Conservation (phyloP, 352 stramenopile genomes). For the Phytopythium delawarense region DNA sequence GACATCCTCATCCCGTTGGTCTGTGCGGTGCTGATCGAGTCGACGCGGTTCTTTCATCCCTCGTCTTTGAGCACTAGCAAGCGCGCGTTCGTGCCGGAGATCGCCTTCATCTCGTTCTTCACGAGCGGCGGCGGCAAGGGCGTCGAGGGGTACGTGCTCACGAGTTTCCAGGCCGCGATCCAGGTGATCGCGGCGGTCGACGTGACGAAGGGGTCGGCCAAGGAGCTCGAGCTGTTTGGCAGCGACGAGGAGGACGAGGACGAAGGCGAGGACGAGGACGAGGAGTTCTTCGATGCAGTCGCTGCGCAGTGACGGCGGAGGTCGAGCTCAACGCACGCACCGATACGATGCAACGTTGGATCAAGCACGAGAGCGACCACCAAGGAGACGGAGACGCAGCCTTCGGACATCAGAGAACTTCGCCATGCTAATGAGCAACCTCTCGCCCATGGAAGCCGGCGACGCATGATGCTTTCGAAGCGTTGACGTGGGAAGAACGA, state of each 20-base stretch:
- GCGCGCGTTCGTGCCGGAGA: slow-evolving; percentile 58
- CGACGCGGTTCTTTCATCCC: slow-evolving; percentile 16
- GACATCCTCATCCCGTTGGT: slow-evolving; percentile 73
- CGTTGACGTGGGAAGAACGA: not conserved
- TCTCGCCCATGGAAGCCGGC: too few relatives aligned
- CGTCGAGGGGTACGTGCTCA: slow-evolving; percentile 75
- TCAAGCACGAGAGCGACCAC: not conserved
- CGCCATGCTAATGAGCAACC: too few relatives aligned
- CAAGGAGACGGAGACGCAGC: not conserved
- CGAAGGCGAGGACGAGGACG: slow-evolving; percentile 28
- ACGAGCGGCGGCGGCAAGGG: slow-evolving; percentile 70
- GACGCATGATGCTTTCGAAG: not conserved
- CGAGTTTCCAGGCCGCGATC: slow-evolving; percentile 66
- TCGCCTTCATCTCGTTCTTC: slow-evolving; percentile 76
- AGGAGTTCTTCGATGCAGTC: slow-evolving; percentile 56
- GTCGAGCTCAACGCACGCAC: too few relatives aligned
- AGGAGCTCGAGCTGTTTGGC: slow-evolving; percentile 54
- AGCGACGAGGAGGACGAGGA: slow-evolving; percentile 19
- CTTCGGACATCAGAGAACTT: too few relatives aligned
- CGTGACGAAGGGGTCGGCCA: slow-evolving; percentile 37
- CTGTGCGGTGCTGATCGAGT: slow-evolving; percentile 55
- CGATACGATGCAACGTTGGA: not conserved
- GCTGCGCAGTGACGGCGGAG: slow-evolving; percentile 8
- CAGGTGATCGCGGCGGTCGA: slow-evolving; percentile 70
- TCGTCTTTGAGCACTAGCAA: not conserved